A percentile compares a stretch with the other conserved stretches of the same genome.
phyloP scores from a whole-genome alignment of 257 asterid genomes.

The Plantago elongata region DNA sequence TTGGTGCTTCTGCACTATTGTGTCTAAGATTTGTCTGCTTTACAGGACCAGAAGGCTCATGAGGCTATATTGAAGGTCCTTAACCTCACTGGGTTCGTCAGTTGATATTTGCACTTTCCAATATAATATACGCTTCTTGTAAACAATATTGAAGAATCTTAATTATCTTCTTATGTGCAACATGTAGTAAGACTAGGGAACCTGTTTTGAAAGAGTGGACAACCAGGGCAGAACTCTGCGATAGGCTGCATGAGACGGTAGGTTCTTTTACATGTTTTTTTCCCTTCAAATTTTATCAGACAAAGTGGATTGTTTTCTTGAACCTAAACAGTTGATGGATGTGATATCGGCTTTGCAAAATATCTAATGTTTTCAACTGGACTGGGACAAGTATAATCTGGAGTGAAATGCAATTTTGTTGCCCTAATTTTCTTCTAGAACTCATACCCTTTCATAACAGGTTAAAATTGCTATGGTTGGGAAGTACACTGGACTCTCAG shows the following conservation, averaged over 20 bases:
- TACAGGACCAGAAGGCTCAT: conserved; percentile 88
- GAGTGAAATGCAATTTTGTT: conserved; percentile 12
- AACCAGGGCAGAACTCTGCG: conserved; percentile 66
- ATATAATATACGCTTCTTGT: background rate
- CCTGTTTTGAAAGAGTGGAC: conserved; percentile 85
- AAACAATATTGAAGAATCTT: conserved; percentile 1
- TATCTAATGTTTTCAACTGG: no score
- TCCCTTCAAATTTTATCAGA: background rate
- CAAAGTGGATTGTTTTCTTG: no score
- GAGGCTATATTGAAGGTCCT: conserved; percentile 81
- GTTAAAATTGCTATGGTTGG: conserved; percentile 83
- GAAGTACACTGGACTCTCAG: conserved; percentile 77
- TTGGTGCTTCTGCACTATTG: conserved; percentile 8
- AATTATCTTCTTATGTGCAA: background rate
- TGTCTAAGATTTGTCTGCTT: background rate
- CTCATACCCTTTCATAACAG: conserved; percentile 30
- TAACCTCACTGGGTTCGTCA: conserved; percentile 59
- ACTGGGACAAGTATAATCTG: background rate
- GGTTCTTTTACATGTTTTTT: conserved; percentile 18
- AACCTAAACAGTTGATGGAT: no score
- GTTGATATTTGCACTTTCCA: conserved; percentile 16
- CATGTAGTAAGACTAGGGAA: conserved; percentile 46
- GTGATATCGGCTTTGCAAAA: no score
- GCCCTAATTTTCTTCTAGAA: conserved; percentile 15
- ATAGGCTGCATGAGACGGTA: conserved; percentile 63